A percentile compares a stretch with the other conserved stretches of the same genome.
Evolutionary conservation across 257 asterid species (phyloP).

Genomic region (Mitragyna speciosa): DNA sequence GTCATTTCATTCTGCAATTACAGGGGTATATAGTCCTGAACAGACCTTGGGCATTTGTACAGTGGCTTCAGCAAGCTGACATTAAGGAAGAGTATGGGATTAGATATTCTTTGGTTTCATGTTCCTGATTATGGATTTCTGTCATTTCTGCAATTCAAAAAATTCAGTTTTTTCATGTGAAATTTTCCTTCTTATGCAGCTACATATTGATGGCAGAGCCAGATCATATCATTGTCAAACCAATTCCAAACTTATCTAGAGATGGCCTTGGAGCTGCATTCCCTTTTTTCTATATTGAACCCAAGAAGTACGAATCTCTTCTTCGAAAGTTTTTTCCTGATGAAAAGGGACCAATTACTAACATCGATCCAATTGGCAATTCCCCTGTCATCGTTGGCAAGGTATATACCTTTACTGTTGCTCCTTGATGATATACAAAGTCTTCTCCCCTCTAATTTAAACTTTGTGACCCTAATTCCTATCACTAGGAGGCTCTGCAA

Average conservation of each 20-base stretch:
- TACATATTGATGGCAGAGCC: constrained; percentile 96
- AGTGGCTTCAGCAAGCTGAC: constrained; percentile 90
- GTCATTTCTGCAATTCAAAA: neutral
- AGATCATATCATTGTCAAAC: constrained; percentile 86
- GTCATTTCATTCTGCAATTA: constrained; percentile 25
- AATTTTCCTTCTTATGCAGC: constrained; percentile 37
- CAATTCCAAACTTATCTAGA: constrained; percentile 78
- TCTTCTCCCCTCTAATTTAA: neutral
- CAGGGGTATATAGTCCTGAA: constrained; percentile 97
- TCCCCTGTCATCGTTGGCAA: constrained; percentile 91
- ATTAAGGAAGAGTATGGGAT: constrained; percentile 82
- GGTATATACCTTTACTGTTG: constrained; percentile 37
- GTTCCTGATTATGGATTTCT: neutral
- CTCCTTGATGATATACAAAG: neutral
- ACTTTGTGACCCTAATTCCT: neutral
- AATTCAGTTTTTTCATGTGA: neutral
- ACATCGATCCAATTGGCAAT: constrained; percentile 92
- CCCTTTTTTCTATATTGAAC: constrained; percentile 93
- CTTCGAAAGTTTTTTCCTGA: constrained; percentile 76
- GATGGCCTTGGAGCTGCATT: constrained; percentile 84
- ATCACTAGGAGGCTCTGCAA: constrained; percentile 54
- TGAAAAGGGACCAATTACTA: constrained; percentile 73
- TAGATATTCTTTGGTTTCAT: neutral
- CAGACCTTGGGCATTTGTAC: constrained; percentile 99
- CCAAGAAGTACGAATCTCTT: constrained; percentile 65